Evolutionary conservation across 1,284 basidiomycete species (phyloP).

Genomic region (Nidula niveotomentosa): DNA sequence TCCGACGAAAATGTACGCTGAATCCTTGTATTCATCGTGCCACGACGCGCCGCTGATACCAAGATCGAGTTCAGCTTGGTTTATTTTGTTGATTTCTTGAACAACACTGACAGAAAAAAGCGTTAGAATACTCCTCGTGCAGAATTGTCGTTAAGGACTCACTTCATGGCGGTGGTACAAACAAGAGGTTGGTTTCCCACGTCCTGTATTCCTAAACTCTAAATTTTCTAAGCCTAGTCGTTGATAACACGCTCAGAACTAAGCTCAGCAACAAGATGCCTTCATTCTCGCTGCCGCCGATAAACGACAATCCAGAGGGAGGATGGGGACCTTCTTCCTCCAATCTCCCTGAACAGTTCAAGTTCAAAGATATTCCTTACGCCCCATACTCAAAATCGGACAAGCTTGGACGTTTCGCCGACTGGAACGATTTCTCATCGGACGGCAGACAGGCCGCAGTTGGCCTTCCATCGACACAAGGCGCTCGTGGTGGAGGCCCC

Average conservation of each 20-base stretch:
- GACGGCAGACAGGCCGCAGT: conserved; percentile 62
- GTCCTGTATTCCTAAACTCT: conserved; percentile 16
- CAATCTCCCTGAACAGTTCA: conserved; percentile 75
- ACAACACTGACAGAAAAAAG: conserved; percentile 65
- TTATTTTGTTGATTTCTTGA: conserved; percentile 91
- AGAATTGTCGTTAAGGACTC: conserved; percentile 25
- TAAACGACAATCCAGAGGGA: conserved; percentile 81
- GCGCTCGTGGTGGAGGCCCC: conserved; percentile 42
- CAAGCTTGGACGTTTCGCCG: conserved; percentile 96
- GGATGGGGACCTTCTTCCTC: conserved; percentile 82
- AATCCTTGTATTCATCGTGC: conserved; percentile 98
- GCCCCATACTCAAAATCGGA: conserved; percentile 98
- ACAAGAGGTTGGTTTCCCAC: conserved; percentile 41
- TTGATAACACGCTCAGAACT: neutral
- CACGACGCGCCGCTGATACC: conserved; percentile 80
- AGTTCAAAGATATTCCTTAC: conserved; percentile 92
- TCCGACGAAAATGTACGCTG: conserved; percentile 93
- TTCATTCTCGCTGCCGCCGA: conserved; percentile 75
- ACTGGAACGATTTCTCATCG: conserved; percentile 86
- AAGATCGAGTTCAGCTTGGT: conserved; percentile 88
- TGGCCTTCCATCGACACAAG: conserved; percentile 48
- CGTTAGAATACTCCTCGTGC: conserved; percentile 4
- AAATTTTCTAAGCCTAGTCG: conserved; percentile 23
- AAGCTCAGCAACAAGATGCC: conserved; percentile 43
- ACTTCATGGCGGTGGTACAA: conserved; percentile 61